A percentile compares a stretch with the other conserved stretches of the same genome.
These are phyloP conservation scores for Davidsoniella eucalypti DNA, from an alignment of 2,329 filamentous ascomycete genomes.

Conservation along the genomic window DNA sequence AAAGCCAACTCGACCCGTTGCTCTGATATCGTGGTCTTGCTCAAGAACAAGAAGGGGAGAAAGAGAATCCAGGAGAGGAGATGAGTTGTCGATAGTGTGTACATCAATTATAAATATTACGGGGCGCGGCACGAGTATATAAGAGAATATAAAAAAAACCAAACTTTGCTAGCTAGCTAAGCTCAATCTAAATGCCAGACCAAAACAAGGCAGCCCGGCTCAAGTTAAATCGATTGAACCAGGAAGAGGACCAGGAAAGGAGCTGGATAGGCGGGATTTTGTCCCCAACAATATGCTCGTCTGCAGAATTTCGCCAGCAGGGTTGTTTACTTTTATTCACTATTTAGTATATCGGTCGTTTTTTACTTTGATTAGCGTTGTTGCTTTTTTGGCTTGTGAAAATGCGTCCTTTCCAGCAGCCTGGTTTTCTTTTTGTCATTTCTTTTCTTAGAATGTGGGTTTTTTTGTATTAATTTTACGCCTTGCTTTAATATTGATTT, in stretches of 20 bases:
- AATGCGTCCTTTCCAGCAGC: neutral
- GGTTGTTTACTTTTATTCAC: neutral
- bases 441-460: too few relatives aligned
- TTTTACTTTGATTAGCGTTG: neutral
- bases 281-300: too few relatives aligned
- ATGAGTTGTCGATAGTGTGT: too few relatives aligned
- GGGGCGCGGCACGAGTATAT: too few relatives aligned
- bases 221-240: neutral
- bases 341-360: neutral
- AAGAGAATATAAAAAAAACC: too few relatives aligned
- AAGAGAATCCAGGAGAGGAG: too few relatives aligned
- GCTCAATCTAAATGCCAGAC: neutral
- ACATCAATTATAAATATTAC: too few relatives aligned
- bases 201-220: neutral
- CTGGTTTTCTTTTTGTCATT: too few relatives aligned
- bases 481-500: neutral
- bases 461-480: too few relatives aligned
- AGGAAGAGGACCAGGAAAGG: neutral
- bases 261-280: neutral
- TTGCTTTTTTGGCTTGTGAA: constrained; percentile 5
- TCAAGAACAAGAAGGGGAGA: neutral
- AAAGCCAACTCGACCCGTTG: neutral
- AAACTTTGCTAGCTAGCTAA: too few relatives aligned
- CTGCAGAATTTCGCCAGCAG: neutral
- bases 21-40: neutral